Evolutionary conservation across 768 basidiomycete genomes (phyloP).

Genomic region (Boletus vermiculosoides): DNA sequence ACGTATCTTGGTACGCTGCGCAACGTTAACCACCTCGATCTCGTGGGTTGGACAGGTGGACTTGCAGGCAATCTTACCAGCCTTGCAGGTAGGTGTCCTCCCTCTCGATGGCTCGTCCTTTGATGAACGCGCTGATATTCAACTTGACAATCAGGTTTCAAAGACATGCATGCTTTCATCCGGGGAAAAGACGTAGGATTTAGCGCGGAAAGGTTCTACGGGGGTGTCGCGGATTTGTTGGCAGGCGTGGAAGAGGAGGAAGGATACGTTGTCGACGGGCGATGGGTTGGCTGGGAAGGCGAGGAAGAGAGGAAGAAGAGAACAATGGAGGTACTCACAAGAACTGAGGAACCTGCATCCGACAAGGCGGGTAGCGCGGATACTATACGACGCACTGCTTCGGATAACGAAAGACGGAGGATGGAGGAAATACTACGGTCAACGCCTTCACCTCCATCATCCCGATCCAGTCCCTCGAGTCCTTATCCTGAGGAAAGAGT

Average conservation of each 20-base stretch:
- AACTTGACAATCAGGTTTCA: slow-evolving; percentile 32
- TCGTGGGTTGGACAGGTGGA: slow-evolving; percentile 81
- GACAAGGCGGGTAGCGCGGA: neutral
- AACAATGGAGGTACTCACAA: neutral
- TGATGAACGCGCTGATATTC: neutral
- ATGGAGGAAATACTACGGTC: slow-evolving; percentile 27
- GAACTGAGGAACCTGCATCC: neutral
- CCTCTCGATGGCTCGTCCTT: neutral
- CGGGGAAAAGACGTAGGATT: slow-evolving; percentile 89
- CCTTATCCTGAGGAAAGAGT: slow-evolving; percentile 1
- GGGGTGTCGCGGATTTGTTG: slow-evolving; percentile 75
- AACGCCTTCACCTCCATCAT: slow-evolving; percentile 3
- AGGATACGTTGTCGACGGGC: slow-evolving; percentile 24
- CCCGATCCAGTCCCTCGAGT: slow-evolving; percentile 2
- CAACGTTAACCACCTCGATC: slow-evolving; percentile 88
- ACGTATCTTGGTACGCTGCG: slow-evolving; percentile 92
- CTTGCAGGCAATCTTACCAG: slow-evolving; percentile 27
- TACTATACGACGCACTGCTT: slow-evolving; percentile 12
- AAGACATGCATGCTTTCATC: slow-evolving; percentile 89
- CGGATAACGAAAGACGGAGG: slow-evolving; percentile 27
- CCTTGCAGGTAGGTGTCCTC: slow-evolving; percentile 16
- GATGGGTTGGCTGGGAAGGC: slow-evolving; percentile 21
- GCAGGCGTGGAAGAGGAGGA: slow-evolving; percentile 74
- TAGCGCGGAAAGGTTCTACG: slow-evolving; percentile 88
- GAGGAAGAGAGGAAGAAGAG: slow-evolving; percentile 17